Conservation (phyloP, 768 basidiomycete species). For the Scleroderma bovista region DNA sequence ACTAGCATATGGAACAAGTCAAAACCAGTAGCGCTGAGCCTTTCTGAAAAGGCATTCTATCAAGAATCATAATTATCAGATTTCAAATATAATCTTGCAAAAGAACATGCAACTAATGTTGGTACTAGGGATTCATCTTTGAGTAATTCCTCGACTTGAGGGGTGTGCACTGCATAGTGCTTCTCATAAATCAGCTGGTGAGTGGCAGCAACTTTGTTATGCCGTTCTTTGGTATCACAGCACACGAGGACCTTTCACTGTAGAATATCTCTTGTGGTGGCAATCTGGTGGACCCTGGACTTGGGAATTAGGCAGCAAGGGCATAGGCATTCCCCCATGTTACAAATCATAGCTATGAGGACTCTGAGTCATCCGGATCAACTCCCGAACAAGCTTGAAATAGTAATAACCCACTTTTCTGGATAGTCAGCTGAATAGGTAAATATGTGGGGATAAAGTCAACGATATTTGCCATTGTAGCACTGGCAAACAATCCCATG, state of each 20-base stretch:
- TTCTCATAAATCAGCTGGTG: background rate
- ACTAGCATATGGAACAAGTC: constrained; percentile 14
- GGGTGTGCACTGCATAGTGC: background rate
- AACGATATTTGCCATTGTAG: constrained; percentile 3
- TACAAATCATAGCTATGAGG: too few relatives aligned
- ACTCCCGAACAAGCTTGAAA: too few relatives aligned
- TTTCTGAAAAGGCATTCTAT: constrained; percentile 34
- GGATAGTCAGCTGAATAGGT: constrained; percentile 31
- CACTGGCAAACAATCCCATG: constrained; percentile 13
- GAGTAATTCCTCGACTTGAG: constrained; percentile 1
- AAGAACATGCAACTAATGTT: background rate
- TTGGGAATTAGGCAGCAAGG: too few relatives aligned
- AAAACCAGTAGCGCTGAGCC: constrained; percentile 6
- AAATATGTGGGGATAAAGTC: constrained; percentile 19
- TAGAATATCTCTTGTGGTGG: too few relatives aligned
- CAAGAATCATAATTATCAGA: background rate
- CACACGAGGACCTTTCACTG: too few relatives aligned
- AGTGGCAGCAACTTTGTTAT: background rate
- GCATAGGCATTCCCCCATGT: too few relatives aligned
- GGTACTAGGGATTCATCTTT: constrained; percentile 10
- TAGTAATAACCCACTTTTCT: constrained; percentile 24
- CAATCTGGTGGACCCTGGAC: too few relatives aligned
- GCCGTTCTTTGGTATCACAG: background rate
- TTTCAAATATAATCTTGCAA: too few relatives aligned
- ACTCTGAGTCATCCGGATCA: too few relatives aligned